These are phyloP conservation scores for Conringia planisiliqua DNA, from an alignment of 345 rosid genomes.

Conservation along the genomic window DNA sequence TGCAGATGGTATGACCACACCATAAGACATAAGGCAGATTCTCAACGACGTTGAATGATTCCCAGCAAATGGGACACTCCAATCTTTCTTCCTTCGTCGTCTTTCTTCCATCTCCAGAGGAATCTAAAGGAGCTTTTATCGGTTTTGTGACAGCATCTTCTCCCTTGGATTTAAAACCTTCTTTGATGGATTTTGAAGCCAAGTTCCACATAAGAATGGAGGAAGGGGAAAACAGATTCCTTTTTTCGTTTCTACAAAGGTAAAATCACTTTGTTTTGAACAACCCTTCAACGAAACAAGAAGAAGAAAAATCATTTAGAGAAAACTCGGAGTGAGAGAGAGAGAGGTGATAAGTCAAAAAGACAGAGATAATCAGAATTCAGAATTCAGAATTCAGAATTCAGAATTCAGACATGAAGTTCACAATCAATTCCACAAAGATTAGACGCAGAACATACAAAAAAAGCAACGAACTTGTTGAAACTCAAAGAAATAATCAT, in stretches of 20 bases:
- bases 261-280: not conserved
- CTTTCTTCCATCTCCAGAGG: constrained; percentile 37
- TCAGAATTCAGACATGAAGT: not conserved
- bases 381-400: too few relatives aligned
- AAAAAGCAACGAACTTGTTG: constrained; percentile 6
- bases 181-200: constrained; percentile 31
- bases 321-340: not conserved
- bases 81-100: constrained; percentile 42
- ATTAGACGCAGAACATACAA: not conserved
- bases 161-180: constrained; percentile 26
- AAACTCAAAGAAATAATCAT: not conserved
- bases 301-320: constrained; percentile 1
- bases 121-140: constrained; percentile 32
- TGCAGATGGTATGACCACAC: constrained; percentile 78
- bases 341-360: not conserved
- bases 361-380: not conserved
- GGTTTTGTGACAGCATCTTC: constrained; percentile 24
- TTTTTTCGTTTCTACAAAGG: not conserved
- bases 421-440: not conserved
- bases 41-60: constrained; percentile 64
- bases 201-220: constrained; percentile 38
- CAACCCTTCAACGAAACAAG: not conserved
- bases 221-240: not conserved
- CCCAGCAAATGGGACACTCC: constrained; percentile 78
- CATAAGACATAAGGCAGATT: constrained; percentile 64